Percentiles rank a stretch among this genome's conserved stretches.
phyloP scores from a whole-genome alignment of 148 eudicot species.

The Rhododendron griersonianum region DNA sequence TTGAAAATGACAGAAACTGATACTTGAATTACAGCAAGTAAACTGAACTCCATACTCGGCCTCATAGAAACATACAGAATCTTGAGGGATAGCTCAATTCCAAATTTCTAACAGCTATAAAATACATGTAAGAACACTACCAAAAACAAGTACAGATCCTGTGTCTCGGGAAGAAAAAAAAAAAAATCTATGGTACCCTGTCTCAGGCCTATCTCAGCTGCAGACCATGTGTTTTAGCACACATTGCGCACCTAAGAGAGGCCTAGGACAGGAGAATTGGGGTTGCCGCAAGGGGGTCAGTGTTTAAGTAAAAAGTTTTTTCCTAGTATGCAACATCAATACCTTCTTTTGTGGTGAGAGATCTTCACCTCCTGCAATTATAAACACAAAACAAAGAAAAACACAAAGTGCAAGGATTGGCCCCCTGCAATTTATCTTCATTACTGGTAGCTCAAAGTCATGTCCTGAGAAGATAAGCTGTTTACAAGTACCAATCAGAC shows the following conservation, averaged over 20 bases:
- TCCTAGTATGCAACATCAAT: not conserved
- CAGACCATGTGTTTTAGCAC: not conserved
- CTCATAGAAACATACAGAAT: not conserved
- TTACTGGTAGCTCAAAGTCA: slow-evolving; percentile 12
- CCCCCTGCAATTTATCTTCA: slow-evolving; percentile 6
- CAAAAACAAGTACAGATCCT: not conserved
- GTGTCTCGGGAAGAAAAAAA: not conserved
- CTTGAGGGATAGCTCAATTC: not conserved
- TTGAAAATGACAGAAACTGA: not conserved
- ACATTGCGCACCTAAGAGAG: not conserved
- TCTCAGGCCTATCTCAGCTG: not conserved
- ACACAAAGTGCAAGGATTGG: not conserved
- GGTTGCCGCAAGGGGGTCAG: not conserved
- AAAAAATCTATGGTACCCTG: not conserved
- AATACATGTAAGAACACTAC: not conserved
- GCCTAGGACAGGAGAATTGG: not conserved
- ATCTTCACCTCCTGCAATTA: slow-evolving; percentile 18
- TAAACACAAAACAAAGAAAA: slow-evolving; percentile 14
- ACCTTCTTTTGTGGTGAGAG: slow-evolving; percentile 23
- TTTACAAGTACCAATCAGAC: not conserved
- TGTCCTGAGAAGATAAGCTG: not conserved
- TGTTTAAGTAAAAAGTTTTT: not conserved
- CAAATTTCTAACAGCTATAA: not conserved
- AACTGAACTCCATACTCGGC: not conserved
- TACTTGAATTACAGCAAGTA: not conserved